These are phyloP conservation scores for Cytospora paraplurivora DNA, from an alignment of 2,329 filamentous ascomycete species.

Conservation along the genomic window DNA sequence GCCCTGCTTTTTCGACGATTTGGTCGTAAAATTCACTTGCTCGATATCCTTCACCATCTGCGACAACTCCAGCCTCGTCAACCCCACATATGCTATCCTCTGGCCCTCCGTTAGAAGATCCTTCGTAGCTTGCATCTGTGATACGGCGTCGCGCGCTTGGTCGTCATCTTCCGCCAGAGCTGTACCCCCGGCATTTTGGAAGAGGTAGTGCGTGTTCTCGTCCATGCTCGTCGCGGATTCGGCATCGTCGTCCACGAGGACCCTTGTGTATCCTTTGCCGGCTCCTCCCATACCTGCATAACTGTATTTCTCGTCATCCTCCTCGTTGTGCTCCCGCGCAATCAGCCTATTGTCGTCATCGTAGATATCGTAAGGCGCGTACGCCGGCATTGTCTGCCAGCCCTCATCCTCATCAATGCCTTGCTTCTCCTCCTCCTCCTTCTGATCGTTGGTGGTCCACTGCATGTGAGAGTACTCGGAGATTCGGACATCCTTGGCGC, in stretches of 20 bases:
- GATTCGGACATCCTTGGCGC: constrained; percentile 39
- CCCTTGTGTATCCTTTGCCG: constrained; percentile 91
- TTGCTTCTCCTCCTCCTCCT: constrained; percentile 49
- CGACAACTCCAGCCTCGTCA: constrained; percentile 79
- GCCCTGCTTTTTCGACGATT: constrained; percentile 71
- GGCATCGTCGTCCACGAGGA: constrained; percentile 89
- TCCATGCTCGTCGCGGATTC: constrained; percentile 95
- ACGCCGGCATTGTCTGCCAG: constrained; percentile 95
- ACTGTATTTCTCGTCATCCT: constrained; percentile 65
- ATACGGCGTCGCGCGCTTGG: constrained; percentile 79
- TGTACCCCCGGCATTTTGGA: constrained; percentile 69
- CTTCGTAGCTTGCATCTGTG: constrained; percentile 95
- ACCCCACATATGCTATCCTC: constrained; percentile 91
- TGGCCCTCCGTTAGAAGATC: constrained; percentile 93
- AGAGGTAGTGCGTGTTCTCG: constrained; percentile 94
- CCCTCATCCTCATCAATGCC: constrained; percentile 69
- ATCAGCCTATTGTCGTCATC: constrained; percentile 89
- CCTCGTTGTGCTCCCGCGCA: constrained; percentile 74
- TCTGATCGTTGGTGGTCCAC: constrained; percentile 56
- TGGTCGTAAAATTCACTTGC: constrained; percentile 53
- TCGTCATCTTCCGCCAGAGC: constrained; percentile 70
- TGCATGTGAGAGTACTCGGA: constrained; percentile 95
- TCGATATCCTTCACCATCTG: constrained; percentile 73
- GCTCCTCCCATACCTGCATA: constrained; percentile 84
- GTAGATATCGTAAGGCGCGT: constrained; percentile 91